A percentile compares a stretch with the other conserved stretches of the same genome.
These are phyloP conservation scores for Neopestalotiopsis rosae DNA, from an alignment of 2,329 filamentous ascomycete genomes.

Conservation along the genomic window DNA sequence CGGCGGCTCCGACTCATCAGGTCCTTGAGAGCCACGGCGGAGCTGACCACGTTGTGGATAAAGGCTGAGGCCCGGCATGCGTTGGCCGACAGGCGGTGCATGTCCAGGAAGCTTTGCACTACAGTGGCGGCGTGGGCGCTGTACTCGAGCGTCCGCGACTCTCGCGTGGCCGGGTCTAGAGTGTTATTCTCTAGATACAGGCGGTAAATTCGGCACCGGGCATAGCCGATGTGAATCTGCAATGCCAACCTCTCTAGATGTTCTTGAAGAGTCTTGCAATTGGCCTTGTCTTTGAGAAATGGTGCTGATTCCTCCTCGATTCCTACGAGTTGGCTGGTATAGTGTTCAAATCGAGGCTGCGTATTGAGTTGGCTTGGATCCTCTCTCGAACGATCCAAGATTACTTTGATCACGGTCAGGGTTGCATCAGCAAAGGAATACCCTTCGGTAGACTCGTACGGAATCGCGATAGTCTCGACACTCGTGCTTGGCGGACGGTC, in stretches of 20 bases:
- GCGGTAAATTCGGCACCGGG: constrained; percentile 5
- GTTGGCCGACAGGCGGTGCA: constrained; percentile 13
- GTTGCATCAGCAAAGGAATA: constrained; percentile 8
- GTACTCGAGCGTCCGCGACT: constrained; percentile 8
- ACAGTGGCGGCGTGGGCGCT: constrained; percentile 12
- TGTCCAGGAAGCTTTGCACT: constrained; percentile 12
- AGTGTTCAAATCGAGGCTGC: constrained; percentile 9
- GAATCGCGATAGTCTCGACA: not conserved
- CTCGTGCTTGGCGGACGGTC: constrained; percentile 12
- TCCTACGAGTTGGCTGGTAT: not conserved
- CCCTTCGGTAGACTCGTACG: constrained; percentile 4
- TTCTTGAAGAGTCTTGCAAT: constrained; percentile 6
- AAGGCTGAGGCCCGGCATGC: constrained; percentile 9
- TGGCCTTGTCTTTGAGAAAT: constrained; percentile 9
- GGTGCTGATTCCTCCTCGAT: constrained; percentile 1
- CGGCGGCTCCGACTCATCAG: constrained; percentile 1
- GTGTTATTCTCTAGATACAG: constrained; percentile 7
- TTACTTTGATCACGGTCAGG: constrained; percentile 9
- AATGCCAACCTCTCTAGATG: constrained; percentile 8
- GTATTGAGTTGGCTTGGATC: constrained; percentile 5
- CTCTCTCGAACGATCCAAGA: constrained; percentile 14
- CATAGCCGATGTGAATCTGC: constrained; percentile 11
- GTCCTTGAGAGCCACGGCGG: constrained; percentile 9
- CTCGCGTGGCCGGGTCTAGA: not conserved
- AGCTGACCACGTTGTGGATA: constrained; percentile 15